A percentile compares a stretch with the other conserved stretches of the same genome.
phyloP scores from a whole-genome alignment of 768 basidiomycete genomes.

The Trametes elegans region DNA sequence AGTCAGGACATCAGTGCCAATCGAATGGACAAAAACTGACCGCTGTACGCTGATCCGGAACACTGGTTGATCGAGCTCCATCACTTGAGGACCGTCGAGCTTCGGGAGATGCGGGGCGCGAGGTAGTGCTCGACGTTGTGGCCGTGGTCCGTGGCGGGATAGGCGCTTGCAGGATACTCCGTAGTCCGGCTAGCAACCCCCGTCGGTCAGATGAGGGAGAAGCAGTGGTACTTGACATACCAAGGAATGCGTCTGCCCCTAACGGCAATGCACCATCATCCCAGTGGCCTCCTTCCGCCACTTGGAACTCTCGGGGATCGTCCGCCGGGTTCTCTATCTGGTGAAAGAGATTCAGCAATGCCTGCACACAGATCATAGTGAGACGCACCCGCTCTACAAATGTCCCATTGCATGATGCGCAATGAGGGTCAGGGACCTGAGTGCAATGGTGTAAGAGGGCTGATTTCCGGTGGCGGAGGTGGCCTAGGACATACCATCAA shows the following conservation, averaged over 20 bases:
- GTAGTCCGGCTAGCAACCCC: no score
- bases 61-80: not conserved
- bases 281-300: slow-evolving; percentile 28
- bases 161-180: slow-evolving; percentile 14
- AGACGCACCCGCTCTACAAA: slow-evolving; percentile 76
- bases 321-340: slow-evolving; percentile 75
- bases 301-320: slow-evolving; percentile 70
- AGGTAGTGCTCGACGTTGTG: no score
- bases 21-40: no score
- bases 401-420: slow-evolving; percentile 75
- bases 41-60: not conserved
- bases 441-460: slow-evolving; percentile 13
- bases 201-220: no score
- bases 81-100: slow-evolving; percentile 1
- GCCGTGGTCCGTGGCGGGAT: not conserved
- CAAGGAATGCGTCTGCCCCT: slow-evolving; percentile 46
- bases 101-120: not conserved
- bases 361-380: not conserved
- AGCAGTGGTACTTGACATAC: slow-evolving; percentile 33
- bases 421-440: slow-evolving; percentile 79
- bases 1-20: slow-evolving; percentile 18
- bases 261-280: slow-evolving; percentile 24
- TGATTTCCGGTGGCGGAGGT: not conserved
- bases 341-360: not conserved
- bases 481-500: slow-evolving; percentile 60